These are phyloP conservation scores for Dactylellina leptospora DNA, from an alignment of 2,329 filamentous ascomycete genomes.

Conservation along the genomic window DNA sequence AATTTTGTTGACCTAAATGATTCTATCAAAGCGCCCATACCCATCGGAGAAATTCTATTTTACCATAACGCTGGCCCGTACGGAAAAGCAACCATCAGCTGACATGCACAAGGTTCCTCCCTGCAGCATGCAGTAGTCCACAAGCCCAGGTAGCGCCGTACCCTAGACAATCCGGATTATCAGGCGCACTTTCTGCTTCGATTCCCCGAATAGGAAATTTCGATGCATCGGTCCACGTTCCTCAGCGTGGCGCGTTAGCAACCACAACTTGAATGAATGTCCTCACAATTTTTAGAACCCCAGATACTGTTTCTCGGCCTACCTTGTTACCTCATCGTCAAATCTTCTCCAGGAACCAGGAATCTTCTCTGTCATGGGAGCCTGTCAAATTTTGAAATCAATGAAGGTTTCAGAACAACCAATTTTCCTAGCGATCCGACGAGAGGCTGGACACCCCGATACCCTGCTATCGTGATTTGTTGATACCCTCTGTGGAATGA, in stretches of 20 bases:
- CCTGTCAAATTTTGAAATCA: slow-evolving; percentile 42
- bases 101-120: slow-evolving; percentile 41
- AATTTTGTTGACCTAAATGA: slow-evolving; percentile 38
- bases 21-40: slow-evolving; percentile 50
- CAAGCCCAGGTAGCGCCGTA: slow-evolving; percentile 53
- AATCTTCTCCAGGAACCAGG: slow-evolving; percentile 39
- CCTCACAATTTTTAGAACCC: slow-evolving; percentile 41
- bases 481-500: slow-evolving; percentile 34
- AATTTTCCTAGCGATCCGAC: slow-evolving; percentile 46
- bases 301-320: slow-evolving; percentile 36
- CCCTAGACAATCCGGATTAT: slow-evolving; percentile 37
- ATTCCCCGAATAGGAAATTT: slow-evolving; percentile 53
- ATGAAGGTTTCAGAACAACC: slow-evolving; percentile 49
- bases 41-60: slow-evolving; percentile 46
- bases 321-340: slow-evolving; percentile 32
- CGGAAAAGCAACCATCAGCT: slow-evolving; percentile 53
- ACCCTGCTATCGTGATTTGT: slow-evolving; percentile 44
- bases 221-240: slow-evolving; percentile 53
- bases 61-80: slow-evolving; percentile 13
- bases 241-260: slow-evolving; percentile 51
- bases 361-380: slow-evolving; percentile 50
- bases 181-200: slow-evolving; percentile 46
- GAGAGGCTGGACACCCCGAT: slow-evolving; percentile 49
- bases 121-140: slow-evolving; percentile 37
- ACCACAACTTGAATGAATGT: slow-evolving; percentile 46